These are phyloP conservation scores for Thymus quinquecostatus DNA, from an alignment of 257 asterid genomes.

Conservation along the genomic window DNA sequence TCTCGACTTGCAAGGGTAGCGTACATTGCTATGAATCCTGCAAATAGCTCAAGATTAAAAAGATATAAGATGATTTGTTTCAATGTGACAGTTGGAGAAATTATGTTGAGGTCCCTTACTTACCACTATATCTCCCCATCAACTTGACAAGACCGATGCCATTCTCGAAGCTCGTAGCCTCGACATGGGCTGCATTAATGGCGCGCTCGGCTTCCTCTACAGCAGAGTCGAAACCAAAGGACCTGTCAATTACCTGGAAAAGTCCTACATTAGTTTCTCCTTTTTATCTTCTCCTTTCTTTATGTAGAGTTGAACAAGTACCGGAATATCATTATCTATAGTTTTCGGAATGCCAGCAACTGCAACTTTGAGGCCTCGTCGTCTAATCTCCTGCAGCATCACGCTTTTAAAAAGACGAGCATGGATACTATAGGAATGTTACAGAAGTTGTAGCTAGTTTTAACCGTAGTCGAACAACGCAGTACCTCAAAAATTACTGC, in stretches of 20 bases:
- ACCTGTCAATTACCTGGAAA: conserved; percentile 82
- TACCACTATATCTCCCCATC: conserved; percentile 89
- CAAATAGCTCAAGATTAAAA: not conserved
- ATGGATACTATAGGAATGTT: no score
- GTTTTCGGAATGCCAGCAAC: conserved; percentile 92
- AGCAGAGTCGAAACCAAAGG: conserved; percentile 93
- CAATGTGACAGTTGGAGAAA: not conserved
- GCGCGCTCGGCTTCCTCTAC: conserved; percentile 99
- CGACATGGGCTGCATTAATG: conserved; percentile 94
- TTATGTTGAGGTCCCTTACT: not conserved
- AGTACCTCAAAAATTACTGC: conserved; percentile 86
- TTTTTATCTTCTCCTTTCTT: not conserved
- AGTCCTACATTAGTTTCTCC: not conserved
- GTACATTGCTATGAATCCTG: conserved; percentile 92
- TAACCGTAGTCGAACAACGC: not conserved
- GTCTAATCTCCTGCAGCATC: conserved; percentile 68
- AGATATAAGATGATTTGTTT: not conserved
- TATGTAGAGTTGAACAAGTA: conserved; percentile 28
- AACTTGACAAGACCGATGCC: conserved; percentile 91
- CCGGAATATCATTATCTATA: conserved; percentile 93
- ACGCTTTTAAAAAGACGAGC: not conserved
- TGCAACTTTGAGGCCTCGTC: conserved; percentile 83
- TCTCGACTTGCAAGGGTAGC: conserved; percentile 97
- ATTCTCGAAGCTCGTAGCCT: conserved; percentile 89
- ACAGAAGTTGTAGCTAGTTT: not conserved